Evolutionary conservation across 371 early-diverging fungal species (phyloP).

Genomic region (Mortierella sp.): DNA sequence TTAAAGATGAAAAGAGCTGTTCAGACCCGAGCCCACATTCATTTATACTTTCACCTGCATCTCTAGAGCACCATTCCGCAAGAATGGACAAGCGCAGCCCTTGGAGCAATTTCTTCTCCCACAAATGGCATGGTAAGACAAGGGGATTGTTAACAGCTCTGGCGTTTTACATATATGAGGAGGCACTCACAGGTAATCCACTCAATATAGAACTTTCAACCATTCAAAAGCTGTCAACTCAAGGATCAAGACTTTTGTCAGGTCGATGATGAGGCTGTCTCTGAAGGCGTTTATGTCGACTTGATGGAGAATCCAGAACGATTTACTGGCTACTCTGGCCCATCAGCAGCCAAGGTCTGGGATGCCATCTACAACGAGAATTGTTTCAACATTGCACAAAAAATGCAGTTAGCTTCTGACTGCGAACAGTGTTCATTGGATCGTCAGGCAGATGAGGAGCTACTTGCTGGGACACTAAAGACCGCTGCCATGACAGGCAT

Average conservation of each 20-base stretch:
- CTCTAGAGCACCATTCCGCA: conserved; percentile 12
- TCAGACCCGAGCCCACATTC: not conserved
- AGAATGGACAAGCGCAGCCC: conserved; percentile 65
- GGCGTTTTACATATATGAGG: not conserved
- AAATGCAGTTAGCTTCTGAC: conserved; percentile 55
- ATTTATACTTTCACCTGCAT: not conserved
- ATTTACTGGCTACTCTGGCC: conserved; percentile 96
- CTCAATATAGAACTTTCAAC: conserved; percentile 15
- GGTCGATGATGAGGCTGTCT: conserved; percentile 34
- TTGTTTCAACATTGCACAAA: conserved; percentile 86
- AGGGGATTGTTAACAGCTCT: not conserved
- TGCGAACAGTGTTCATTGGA: conserved; percentile 25
- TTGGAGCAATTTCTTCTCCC: conserved; percentile 68
- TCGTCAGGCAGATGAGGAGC: conserved; percentile 56
- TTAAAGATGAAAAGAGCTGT: not conserved
- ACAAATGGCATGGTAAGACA: conserved; percentile 62
- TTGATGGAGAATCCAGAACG: conserved; percentile 94
- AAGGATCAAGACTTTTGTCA: conserved; percentile 57
- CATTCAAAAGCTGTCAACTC: conserved; percentile 28
- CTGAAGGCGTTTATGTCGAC: conserved; percentile 90
- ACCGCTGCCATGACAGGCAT: conserved; percentile 4
- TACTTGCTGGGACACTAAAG: conserved; percentile 53
- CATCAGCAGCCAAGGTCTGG: conserved; percentile 92
- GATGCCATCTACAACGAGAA: conserved; percentile 95
- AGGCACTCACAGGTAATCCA: not conserved